phyloP scores from a whole-genome alignment of 805 yeast species.

The Pichia phayaonensis region DNA sequence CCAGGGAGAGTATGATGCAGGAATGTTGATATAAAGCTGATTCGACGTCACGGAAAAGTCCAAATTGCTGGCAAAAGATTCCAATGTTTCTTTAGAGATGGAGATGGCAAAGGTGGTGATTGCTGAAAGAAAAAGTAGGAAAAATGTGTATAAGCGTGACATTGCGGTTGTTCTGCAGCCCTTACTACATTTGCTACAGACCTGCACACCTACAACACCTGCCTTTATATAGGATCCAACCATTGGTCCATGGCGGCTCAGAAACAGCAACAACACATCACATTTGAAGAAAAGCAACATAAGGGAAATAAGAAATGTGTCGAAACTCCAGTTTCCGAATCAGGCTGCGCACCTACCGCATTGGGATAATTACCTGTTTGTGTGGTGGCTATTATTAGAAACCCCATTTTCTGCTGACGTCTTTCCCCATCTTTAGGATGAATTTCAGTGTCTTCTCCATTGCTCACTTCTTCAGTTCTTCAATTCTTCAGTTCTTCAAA shows the following conservation, averaged over 20 bases:
- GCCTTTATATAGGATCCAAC: background rate
- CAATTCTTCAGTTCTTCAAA: too few species aligned
- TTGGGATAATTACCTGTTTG: background rate
- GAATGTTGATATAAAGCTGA: conserved; percentile 1
- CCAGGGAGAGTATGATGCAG: conserved; percentile 1
- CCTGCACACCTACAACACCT: too few species aligned
- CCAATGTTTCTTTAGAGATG: background rate
- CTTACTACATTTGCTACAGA: background rate
- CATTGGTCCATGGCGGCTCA: background rate
- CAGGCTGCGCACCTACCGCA: background rate
- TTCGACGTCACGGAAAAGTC: background rate
- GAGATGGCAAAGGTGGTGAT: background rate
- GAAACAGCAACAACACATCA: background rate
- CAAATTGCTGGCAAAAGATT: background rate
- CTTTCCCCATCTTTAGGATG: background rate
- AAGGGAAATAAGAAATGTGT: background rate
- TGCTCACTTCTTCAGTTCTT: background rate
- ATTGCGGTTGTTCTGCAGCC: background rate
- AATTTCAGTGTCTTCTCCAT: background rate
- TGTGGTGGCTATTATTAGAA: background rate
- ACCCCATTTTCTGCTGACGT: background rate
- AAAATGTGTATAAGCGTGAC: background rate
- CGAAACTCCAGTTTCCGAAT: background rate
- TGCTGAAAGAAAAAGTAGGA: background rate
- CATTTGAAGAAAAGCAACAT: background rate